These are phyloP conservation scores for Dinochytrium kinnereticum DNA, from an alignment of 371 early-diverging fungal genomes.

Conservation along the genomic window DNA sequence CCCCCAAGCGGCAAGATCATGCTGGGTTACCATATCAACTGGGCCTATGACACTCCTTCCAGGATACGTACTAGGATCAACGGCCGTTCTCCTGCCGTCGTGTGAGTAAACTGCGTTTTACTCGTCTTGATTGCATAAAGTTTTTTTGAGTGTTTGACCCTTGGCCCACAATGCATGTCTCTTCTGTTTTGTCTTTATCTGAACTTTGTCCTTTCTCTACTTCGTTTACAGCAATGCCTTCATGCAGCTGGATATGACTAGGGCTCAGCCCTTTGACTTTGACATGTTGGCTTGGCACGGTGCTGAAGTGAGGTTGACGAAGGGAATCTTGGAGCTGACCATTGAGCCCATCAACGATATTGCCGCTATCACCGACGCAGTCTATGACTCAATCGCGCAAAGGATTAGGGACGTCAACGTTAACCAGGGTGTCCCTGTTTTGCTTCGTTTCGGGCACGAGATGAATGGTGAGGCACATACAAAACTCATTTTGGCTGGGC, in stretches of 20 bases:
- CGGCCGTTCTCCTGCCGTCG: conserved; percentile 15
- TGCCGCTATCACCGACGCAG: conserved; percentile 4
- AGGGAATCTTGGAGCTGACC: conserved; percentile 50
- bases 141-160: neutral
- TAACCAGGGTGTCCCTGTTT: conserved; percentile 46
- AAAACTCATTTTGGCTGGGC: neutral
- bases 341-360: conserved; percentile 33
- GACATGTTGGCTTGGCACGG: conserved; percentile 40
- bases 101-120: conserved; percentile 19
- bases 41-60: conserved; percentile 33
- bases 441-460: conserved; percentile 53
- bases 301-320: conserved; percentile 28
- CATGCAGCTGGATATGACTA: conserved; percentile 30
- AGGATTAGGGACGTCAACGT: conserved; percentile 34
- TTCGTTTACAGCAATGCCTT: conserved; percentile 39
- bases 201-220: too few relatives aligned
- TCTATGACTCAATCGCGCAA: conserved; percentile 25
- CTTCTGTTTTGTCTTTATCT: neutral
- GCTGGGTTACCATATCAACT: conserved; percentile 40
- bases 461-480: conserved; percentile 53
- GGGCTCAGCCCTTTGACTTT: conserved; percentile 18
- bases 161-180: neutral
- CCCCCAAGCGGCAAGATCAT: conserved; percentile 26
- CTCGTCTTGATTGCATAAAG: neutral
- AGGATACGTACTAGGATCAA: conserved; percentile 15